phyloP scores from a whole-genome alignment of 164 flowering plant genomes.

The Piper longum region DNA sequence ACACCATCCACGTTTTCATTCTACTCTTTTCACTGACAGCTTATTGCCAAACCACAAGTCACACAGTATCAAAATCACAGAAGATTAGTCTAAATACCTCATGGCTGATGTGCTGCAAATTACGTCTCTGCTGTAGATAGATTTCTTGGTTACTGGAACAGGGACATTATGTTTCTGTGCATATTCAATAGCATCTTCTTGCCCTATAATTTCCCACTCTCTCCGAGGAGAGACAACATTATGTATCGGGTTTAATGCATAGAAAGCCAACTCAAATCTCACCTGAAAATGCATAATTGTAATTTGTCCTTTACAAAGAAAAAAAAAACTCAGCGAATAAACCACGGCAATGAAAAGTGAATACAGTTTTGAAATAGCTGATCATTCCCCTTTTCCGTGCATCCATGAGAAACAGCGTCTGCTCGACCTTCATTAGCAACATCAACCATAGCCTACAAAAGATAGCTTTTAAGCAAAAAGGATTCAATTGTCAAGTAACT shows the following conservation, averaged over 20 bases:
- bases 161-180: conserved; percentile 90
- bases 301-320: neutral
- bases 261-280: conserved; percentile 90
- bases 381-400: conserved; percentile 98
- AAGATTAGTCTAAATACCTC: conserved; percentile 42
- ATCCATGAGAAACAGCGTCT: conserved; percentile 98
- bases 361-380: conserved; percentile 33
- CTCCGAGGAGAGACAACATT: conserved; percentile 97
- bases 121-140: conserved; percentile 94
- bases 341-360: neutral
- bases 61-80: neutral
- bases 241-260: conserved; percentile 84
- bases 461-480: neutral
- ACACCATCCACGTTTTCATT: neutral
- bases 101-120: conserved; percentile 94
- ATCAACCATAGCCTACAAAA: conserved; percentile 79
- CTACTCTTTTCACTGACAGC: neutral
- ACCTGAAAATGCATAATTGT: conserved; percentile 32
- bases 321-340: neutral
- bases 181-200: conserved; percentile 98
- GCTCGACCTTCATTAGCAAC: conserved; percentile 94
- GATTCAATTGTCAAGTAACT: neutral
- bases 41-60: neutral
- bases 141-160: conserved; percentile 91
- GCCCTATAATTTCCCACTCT: conserved; percentile 86